Conservation (phyloP, 192 early-diverging fungal species). For the Podila verticillata region DNA sequence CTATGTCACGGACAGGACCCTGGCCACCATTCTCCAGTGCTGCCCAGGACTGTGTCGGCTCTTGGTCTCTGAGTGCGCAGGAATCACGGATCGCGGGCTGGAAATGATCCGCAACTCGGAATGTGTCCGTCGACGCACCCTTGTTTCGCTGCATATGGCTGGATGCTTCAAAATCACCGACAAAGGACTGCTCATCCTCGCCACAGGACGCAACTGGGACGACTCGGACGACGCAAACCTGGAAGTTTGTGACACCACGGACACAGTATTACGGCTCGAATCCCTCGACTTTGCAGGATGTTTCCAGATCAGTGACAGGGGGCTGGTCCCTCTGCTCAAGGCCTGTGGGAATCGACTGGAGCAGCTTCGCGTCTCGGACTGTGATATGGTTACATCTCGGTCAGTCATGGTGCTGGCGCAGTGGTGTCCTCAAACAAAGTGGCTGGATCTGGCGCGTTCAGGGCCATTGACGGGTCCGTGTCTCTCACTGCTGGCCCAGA, state of each 20-base stretch:
- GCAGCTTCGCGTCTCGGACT: conserved; percentile 52
- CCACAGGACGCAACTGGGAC: neutral
- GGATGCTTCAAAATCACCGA: conserved; percentile 48
- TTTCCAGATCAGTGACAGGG: conserved; percentile 46
- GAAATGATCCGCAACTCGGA: conserved; percentile 8
- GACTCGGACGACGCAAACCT: neutral
- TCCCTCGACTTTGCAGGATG: conserved; percentile 54
- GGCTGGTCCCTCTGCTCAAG: conserved; percentile 37
- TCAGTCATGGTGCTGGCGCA: conserved; percentile 25
- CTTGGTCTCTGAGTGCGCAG: conserved; percentile 46
- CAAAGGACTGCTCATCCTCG: conserved; percentile 35
- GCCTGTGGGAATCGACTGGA: conserved; percentile 35
- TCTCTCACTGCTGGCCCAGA: conserved; percentile 19
- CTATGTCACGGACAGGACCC: conserved; percentile 47
- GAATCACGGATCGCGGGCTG: conserved; percentile 36
- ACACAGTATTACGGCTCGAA: conserved; percentile 7
- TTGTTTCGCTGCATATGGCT: conserved; percentile 34
- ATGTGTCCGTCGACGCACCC: conserved; percentile 11
- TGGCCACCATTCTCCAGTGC: conserved; percentile 34
- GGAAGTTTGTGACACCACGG: neutral
- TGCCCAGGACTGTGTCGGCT: conserved; percentile 53
- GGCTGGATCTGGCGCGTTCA: conserved; percentile 55
- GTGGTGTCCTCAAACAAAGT: conserved; percentile 41
- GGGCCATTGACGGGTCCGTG: conserved; percentile 32
- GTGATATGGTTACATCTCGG: conserved; percentile 26